Evolutionary conservation across 305 asterid species (phyloP).

Genomic region (Plantago coronopus): DNA sequence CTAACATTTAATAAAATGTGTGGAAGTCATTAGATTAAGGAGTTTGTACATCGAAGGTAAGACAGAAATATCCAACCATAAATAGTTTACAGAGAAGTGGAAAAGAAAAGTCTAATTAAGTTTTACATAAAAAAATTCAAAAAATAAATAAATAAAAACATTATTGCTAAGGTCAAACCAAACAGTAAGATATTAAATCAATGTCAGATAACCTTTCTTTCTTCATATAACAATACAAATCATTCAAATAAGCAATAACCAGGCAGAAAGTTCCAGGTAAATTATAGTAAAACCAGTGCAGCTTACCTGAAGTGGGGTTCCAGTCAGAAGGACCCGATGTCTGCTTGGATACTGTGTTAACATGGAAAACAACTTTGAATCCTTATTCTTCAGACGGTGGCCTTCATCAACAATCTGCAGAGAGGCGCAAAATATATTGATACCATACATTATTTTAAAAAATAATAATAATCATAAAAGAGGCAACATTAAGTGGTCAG

Average conservation of each 20-base stretch:
- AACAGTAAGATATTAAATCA: background rate
- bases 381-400: constrained; percentile 96
- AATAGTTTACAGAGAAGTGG: background rate
- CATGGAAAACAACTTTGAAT: constrained; percentile 77
- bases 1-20: constrained; percentile 3
- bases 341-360: constrained; percentile 74
- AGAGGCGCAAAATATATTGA: constrained; percentile 25
- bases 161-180: background rate
- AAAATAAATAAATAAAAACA: no score
- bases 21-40: background rate
- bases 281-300: constrained; percentile 16
- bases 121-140: background rate
- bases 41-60: background rate
- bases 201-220: constrained; percentile 9
- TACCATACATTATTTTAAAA: no score
- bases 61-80: constrained; percentile 6
- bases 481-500: constrained; percentile 18
- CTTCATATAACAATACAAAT: constrained; percentile 6
- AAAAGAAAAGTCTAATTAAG: no score
- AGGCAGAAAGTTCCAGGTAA: constrained; percentile 18
- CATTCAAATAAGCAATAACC: constrained; percentile 14
- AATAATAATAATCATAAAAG: background rate
- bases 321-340: constrained; percentile 93
- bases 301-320: constrained; percentile 96
- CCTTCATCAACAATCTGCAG: constrained; percentile 98